Base-by-base conservation (phyloP, 345 rosid genomes). In the Gossypium ekmanianum region DNA sequence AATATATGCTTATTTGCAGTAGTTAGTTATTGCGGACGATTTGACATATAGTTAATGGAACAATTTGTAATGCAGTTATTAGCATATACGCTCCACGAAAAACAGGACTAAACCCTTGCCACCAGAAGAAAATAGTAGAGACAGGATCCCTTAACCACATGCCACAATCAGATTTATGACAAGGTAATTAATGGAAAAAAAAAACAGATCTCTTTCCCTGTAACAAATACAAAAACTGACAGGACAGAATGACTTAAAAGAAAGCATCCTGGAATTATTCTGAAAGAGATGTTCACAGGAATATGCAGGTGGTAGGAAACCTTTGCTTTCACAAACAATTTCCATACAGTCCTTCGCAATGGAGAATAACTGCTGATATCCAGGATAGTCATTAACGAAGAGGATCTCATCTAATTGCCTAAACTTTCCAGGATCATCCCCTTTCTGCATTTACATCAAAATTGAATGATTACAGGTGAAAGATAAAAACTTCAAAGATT, bases 361-460 rank as follows among this genome's bases (percentile, higher is more conserved):
- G 51, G 91, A 75, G 71, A 80, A 76, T 67, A 92, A 72, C 62
- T 83, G 81, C 68, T 74, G 92, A 84, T 92, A 94, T 59, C 86
- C 95, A 74, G 97, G 89, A 85, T 79, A 87, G 68, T 86, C 95
- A 55, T 83, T 76, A 17, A 92, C 75, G 54, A 84, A 91, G 56
- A 94, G 74, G 68, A 92, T 91, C 87, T 94, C 98, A 76, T 92
- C 95, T 73, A 92, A 72, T 78, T 84, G 88, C 84, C 98, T 89
- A 86, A 94, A 94, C 81, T 87, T 92, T 81, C 98, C 97, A 29
- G 79, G 85, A 83, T 90, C 91, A 76, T 86, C 90, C 59, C 84
- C 87, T 81, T 87, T 94, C 98, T 92, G 91, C 87, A 85, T 59
- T 43, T 2, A 9, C 73, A 54, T 27, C 22, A 34, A 51, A 52